phyloP scores from a whole-genome alignment of 2,329 filamentous ascomycete species.

The Penicillium sp. region DNA sequence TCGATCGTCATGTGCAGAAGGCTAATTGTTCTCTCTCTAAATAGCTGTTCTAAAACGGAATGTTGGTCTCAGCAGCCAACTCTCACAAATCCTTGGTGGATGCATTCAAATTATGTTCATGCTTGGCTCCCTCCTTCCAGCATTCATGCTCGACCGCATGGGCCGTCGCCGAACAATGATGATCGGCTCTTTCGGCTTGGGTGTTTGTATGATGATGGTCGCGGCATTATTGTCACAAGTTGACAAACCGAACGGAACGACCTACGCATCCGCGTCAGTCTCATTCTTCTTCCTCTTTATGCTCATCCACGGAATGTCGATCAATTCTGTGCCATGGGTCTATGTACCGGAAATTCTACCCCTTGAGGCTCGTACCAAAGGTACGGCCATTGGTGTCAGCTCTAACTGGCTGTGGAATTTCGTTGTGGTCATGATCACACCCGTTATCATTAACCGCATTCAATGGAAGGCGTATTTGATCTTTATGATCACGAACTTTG shows the following conservation, averaged over 20 bases:
- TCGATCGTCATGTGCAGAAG: too few species aligned
- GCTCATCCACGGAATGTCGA: conserved; percentile 48
- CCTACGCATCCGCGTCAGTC: conserved; percentile 51
- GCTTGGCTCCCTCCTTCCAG: conserved; percentile 47
- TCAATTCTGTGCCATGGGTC: conserved; percentile 56
- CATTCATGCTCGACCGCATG: conserved; percentile 50
- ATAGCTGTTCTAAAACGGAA: conserved; percentile 26
- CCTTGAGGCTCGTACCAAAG: conserved; percentile 54
- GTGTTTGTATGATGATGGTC: conserved; percentile 44
- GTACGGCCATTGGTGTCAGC: conserved; percentile 41
- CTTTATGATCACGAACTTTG: conserved; percentile 41
- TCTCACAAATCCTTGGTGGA: conserved; percentile 29
- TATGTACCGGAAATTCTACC: conserved; percentile 57
- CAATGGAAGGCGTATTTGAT: conserved; percentile 43
- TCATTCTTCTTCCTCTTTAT: conserved; percentile 55
- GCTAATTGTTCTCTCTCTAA: too few species aligned
- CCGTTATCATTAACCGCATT: conserved; percentile 28
- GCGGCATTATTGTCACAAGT: conserved; percentile 16
- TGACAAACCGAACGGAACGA: conserved; percentile 31
- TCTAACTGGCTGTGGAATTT: conserved; percentile 21
- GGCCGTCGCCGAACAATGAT: conserved; percentile 43
- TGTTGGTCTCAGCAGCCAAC: conserved; percentile 27
- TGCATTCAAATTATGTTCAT: conserved; percentile 35
- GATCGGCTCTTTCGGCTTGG: conserved; percentile 36
- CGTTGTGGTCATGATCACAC: conserved; percentile 17